Base-by-base conservation (phyloP, 805 yeast genomes). In the Yarrowia sp. region DNA sequence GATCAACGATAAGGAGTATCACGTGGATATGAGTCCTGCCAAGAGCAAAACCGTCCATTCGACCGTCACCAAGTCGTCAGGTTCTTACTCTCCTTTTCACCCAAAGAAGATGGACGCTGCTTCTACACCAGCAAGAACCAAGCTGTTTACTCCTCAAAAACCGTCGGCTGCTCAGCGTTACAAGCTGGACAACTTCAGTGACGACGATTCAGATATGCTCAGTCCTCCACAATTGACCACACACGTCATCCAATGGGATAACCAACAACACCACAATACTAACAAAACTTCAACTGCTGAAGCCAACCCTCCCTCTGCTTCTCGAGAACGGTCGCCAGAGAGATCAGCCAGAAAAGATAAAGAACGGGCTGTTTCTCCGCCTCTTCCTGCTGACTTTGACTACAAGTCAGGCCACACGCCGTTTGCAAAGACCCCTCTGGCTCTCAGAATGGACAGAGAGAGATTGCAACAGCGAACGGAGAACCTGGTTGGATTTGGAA, bases 191-290 rank as follows among this genome's bases (percentile, higher is more conserved):
- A 32, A 63, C 32, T 41, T 49, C 22, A 63, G 67, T 9, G 61
- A 63, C 32, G 63, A 50, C 63, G 63, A 52, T 10, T 49, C 63
- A 35, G 69, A 58, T 70, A 75, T 53, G 70, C 71, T 42, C 70
- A 72, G 69, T 58, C 72, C 65, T 11, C 70, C 45, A 50, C 72
- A 14, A 64, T 52, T 46, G 70, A 69, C 63, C 68, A 69, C 67
- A 10, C 70, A 32, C 61, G 69, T 22, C 58, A 67, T 22, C 16
- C 69, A 43, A 22, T 69, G 45, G 70, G 67, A 38, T 55, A 72
- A 14, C 71, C 73, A 26, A 70, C 70, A 11, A 67, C 73, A 9
- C 72, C 73, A 9, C 72, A 70, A 26, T 70, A 70, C 55, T 71
- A 71, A 10, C 73, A 70, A 26, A 36, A 35, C 56, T 5, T 35